These are phyloP conservation scores for Gynochthodes officinalis DNA, from an alignment of 257 asterid genomes.

Conservation along the genomic window DNA sequence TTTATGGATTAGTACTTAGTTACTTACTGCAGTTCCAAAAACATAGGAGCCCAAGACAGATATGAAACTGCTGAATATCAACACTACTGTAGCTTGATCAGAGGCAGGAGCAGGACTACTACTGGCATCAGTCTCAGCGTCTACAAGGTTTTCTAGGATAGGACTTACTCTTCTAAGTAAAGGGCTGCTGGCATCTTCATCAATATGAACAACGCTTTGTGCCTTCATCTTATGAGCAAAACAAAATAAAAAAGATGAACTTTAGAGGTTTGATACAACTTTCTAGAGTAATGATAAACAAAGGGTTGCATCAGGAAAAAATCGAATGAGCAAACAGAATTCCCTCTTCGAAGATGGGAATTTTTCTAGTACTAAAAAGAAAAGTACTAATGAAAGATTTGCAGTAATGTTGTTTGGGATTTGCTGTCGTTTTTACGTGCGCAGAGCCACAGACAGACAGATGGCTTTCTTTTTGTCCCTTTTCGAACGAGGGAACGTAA, in stretches of 20 bases:
- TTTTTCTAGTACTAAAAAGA: background rate
- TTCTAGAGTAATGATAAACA: background rate
- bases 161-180: slow-evolving; percentile 15
- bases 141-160: background rate
- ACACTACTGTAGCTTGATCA: slow-evolving; percentile 41
- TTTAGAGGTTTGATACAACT: background rate
- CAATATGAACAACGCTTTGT: slow-evolving; percentile 8
- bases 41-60: slow-evolving; percentile 83
- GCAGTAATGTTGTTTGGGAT: background rate
- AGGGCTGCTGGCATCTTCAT: slow-evolving; percentile 17
- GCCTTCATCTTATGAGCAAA: slow-evolving; percentile 7
- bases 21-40: slow-evolving; percentile 86
- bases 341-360: background rate
- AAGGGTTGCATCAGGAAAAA: background rate
- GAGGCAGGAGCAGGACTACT: slow-evolving; percentile 20
- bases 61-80: slow-evolving; percentile 63
- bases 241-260: too few species aligned
- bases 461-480: slow-evolving; percentile 5
- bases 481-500: background rate
- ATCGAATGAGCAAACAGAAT: background rate
- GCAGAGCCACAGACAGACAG: background rate
- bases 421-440: background rate
- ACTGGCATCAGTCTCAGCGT: slow-evolving; percentile 5
- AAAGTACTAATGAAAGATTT: background rate
- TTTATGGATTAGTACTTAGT: too few species aligned